Base-by-base conservation (phyloP, 306 rosid species). In the Acacia crassicarpa region DNA sequence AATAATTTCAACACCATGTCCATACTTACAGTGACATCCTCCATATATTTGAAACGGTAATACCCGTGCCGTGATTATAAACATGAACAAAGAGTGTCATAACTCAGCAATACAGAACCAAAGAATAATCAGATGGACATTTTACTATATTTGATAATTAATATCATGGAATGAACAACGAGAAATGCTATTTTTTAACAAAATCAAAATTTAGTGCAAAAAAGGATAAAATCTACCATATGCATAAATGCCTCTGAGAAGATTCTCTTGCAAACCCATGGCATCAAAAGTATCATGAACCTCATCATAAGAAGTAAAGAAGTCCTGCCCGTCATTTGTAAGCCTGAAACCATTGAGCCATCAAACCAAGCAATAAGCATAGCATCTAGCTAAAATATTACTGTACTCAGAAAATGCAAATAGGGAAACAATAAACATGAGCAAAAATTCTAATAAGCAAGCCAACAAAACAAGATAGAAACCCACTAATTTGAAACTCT, bases 171-270 rank as follows among this genome's bases (percentile, higher is more conserved):
- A 70, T 44, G 75, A 63, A 38, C 45, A 19, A 58, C 3, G 58
- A 65, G 61, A 51, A 2, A 54, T 1, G 6, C 19, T 8, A n/a
- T 16, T 32, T 70, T 23, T 1, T 32, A 20, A 43, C 19, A 48
- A 23, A 49, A 65, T 2, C n/a, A n/a, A 77, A 25, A 67, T 33
- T 35, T 7, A 25, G 11, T 8, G 23, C 2, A 22, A 20, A 20
- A 20, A 44, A 76, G 59, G 32, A 22, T 45, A 6, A 48, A 73
- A 82, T 41, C 33, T 86, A 92, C 94, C 94, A 72, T 91, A 92
- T 30, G 97, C 97, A 2, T 92, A 92, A 80, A 92, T 92, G 72
- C 97, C 95, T 88, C 97, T 91, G n/a, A 92, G 88, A 67, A 92
- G 90, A 82, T 92, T 92, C 84, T 92, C 97, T 81, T 91, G 90